Base-by-base conservation (phyloP, 1,284 basidiomycete genomes). In the Ustilago bromivora region DNA sequence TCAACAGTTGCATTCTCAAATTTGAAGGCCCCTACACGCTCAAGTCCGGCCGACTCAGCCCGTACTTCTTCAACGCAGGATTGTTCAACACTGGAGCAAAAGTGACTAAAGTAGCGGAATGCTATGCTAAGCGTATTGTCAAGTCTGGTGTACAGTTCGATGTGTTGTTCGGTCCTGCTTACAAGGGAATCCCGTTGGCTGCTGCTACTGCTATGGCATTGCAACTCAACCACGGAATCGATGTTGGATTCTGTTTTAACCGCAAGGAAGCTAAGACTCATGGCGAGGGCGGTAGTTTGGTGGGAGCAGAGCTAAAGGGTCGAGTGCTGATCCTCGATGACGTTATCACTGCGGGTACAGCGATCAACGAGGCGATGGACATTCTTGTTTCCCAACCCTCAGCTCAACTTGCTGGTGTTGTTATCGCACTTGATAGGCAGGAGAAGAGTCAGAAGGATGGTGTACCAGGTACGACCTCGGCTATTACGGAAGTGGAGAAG, bases 1-100 rank as follows among this genome's bases (percentile, higher is more conserved):
- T 85, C 61, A 64, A 81, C 49, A 76, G 73, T 47, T 54, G 76
- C 11, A 83, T 85, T 51, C 76, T 86, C 41, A 78, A 76, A 23
- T 86, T 86, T 52, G 80, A 81, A n/a, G 84, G 84, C 0, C 84
- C 84, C 10, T 86, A 81, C 55, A 84, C 80, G 41, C 76, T 86
- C 49, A 99, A 99, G 89, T 96, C 94, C 40, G 96, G 96, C 77
- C 91, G 96, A 43, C 88, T 90, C 66, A 97, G 95, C 13, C 96
- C 96, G 1, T 98, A 98, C 88, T 98, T 98, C 87, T 96, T 98
- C 90, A 98, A 98, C 86, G 94, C 94, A 0, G 94, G 94, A 10
- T 89, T 99, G 76, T 94, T 92, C 87, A 82, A 82, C 65, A 92
- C 92, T 5, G 94, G 96, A 0, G 90, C 91, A 1, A 91, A 96